Evolutionary conservation across 371 early-diverging fungal genomes (phyloP).

Genomic region (Encephalitozoon cuniculi): DNA sequence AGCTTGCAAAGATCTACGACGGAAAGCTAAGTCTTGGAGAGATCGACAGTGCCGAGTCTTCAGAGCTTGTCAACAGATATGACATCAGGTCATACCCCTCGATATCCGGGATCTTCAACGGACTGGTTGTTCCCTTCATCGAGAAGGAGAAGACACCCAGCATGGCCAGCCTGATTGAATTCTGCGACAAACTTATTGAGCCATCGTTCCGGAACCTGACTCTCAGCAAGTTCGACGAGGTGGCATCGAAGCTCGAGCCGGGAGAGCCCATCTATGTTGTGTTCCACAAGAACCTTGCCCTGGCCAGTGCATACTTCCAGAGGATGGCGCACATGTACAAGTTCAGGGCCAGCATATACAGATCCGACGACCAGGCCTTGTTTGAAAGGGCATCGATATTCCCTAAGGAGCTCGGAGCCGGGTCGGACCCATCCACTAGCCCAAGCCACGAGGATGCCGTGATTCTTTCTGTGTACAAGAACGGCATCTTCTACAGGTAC

Average conservation of each 20-base stretch:
- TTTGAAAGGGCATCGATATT: conserved; percentile 47
- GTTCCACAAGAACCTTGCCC: conserved; percentile 52
- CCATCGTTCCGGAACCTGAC: conserved; percentile 55
- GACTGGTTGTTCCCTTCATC: conserved; percentile 55
- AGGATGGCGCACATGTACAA: conserved; percentile 61
- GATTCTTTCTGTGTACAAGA: conserved; percentile 60
- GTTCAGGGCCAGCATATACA: conserved; percentile 58
- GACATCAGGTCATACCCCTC: conserved; percentile 58
- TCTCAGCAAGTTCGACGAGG: conserved; percentile 42
- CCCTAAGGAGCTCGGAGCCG: conserved; percentile 35
- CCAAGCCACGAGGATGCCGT: conserved; percentile 33
- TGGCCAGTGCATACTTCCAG: conserved; percentile 59
- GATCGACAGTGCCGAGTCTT: conserved; percentile 44
- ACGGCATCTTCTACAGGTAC: conserved; percentile 57
- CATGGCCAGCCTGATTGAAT: conserved; percentile 36
- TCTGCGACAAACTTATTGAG: conserved; percentile 52
- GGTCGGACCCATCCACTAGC: not conserved
- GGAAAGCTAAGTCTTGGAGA: conserved; percentile 58
- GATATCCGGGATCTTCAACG: conserved; percentile 58
- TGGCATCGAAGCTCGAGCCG: not conserved
- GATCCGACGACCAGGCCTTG: conserved; percentile 52
- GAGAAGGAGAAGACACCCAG: not conserved
- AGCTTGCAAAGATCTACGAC: conserved; percentile 51
- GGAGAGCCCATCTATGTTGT: conserved; percentile 61
- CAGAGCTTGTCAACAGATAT: conserved; percentile 49